Base-by-base conservation (phyloP, 306 rosid genomes). In the Arachis stenosperma region DNA sequence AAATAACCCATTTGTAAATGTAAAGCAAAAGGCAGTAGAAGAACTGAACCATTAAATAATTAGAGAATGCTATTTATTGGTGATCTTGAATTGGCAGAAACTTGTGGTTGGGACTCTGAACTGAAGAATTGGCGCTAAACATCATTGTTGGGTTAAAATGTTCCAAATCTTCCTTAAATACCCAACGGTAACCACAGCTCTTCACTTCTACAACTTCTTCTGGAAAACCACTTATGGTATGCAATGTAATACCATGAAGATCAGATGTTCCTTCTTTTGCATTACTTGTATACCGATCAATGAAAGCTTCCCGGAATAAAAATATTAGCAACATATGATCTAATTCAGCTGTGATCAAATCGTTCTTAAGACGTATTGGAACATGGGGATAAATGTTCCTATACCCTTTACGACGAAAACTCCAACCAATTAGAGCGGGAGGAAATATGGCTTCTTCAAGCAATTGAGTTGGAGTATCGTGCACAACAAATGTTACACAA, bases 311-410 rank as follows among this genome's bases (percentile, higher is more conserved):
- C n/a, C 33, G 17, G 15, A 50, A 2, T 22, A 8, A 11, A 73
- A 5, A 61, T 2, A 4, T 3, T 73, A 61, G 14, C 29, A 2
- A 48, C 61, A 73, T 3, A 29, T 73, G 69, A 61, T 61, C 52
- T 37, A 7, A 61, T 0, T 11, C 61, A 8, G 48, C 6, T 7
- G 51, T 72, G 10, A 60, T 14, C 30, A 72, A 8, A 72, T 72
- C 40, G 4, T 48, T 72, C 12, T 3, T 11, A 36, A 72, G 12
- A 60, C 6, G 41, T 47, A 60, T 3, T 2, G 29, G 51, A 14
- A 8, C 3, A 30, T 0, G 0, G 9, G 0, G 0, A 42, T 4
- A 1, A 42, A 0, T 6, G 8, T 0, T 0, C 46, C 0, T 0
- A 42, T 4, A 33, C 2, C 37, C 0, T 0, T 2, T 33, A 33